Percentiles rank a stretch among this genome's conserved stretches.
Conservation (phyloP, 768 basidiomycete species). For the Xerocomellus intermedius region DNA sequence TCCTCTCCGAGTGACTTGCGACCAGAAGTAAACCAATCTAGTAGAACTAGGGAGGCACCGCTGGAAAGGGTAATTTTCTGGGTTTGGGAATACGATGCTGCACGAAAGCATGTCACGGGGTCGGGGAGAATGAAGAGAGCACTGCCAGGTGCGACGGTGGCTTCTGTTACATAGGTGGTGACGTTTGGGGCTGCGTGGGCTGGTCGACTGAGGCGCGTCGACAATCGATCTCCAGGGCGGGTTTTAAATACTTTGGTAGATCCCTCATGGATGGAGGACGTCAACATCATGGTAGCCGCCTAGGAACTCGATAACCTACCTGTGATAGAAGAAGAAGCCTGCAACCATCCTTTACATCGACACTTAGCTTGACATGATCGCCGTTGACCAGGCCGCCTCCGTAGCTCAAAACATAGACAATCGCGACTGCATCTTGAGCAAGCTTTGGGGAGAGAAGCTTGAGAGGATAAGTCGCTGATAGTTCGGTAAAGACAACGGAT, state of each 20-base stretch:
- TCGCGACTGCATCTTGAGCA: slow-evolving; percentile 47
- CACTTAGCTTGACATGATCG: slow-evolving; percentile 65
- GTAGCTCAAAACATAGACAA: slow-evolving; percentile 81
- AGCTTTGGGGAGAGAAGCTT: slow-evolving; percentile 80
- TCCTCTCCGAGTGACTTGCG: slow-evolving; percentile 80
- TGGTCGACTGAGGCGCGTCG: slow-evolving; percentile 34
- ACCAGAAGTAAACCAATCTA: slow-evolving; percentile 94
- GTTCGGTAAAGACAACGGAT: slow-evolving; percentile 64
- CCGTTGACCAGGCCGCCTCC: slow-evolving; percentile 92
- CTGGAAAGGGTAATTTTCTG: slow-evolving; percentile 72
- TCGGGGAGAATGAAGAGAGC: slow-evolving; percentile 84
- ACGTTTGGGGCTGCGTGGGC: slow-evolving; percentile 12
- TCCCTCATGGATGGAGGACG: slow-evolving; percentile 47
- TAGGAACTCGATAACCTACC: slow-evolving; percentile 42
- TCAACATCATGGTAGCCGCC: not conserved
- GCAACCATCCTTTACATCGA: slow-evolving; percentile 55
- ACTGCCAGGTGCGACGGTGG: slow-evolving; percentile 49
- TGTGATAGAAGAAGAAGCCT: slow-evolving; percentile 80
- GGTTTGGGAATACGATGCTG: slow-evolving; percentile 77
- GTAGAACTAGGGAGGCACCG: slow-evolving; percentile 63
- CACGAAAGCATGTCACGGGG: slow-evolving; percentile 88
- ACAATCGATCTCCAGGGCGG: slow-evolving; percentile 58
- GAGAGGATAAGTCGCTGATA: slow-evolving; percentile 81
- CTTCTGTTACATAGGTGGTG: slow-evolving; percentile 66
- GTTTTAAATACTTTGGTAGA: slow-evolving; percentile 94